Base-by-base conservation (phyloP, 2,329 filamentous ascomycete species). In the Endocalyx cinctus region DNA sequence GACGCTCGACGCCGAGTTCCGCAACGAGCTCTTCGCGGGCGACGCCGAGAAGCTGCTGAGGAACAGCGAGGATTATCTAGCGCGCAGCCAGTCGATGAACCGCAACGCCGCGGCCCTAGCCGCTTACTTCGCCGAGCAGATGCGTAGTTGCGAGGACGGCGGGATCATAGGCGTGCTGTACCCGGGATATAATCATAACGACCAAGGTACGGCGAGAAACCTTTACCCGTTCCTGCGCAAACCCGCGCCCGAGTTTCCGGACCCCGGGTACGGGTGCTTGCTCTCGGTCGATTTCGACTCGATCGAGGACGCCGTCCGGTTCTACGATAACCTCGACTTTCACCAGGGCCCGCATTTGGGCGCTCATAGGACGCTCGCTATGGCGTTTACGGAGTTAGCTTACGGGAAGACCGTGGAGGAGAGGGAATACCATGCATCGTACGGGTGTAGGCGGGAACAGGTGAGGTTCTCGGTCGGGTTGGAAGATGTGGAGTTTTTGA, bases 211-310 rank as follows among this genome's bases (percentile, higher is more conserved):
- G n/a, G n/a, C n/a, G n/a, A n/a, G n/a, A n/a, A 16, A 48, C 29
- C 41, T 48, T 8, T 5, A 18, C 35, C 18, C 34, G 4, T 52
- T 63, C 41, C 48, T 62, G 44, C 58, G 66, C 4, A 54, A 36
- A 4, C 33, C 57, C 39, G 60, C 69, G 0, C 27, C 54, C 0
- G 70, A 73, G 2, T 66, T 76, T 35, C 61, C 57, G 5, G 45
- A 49, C 1, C 70, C 72, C 0, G 74, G 74, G 0, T 73, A 75
- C 45, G 74, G 74, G 3, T 76, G 70, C 43, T 64, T 79, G 2
- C 49, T 79, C 11, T 69, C 57, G 7, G 54, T 78, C 17, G 68
- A 76, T 27, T 70, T 79, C 29, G 53, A 58, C 10, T 57, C 46
- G n/a, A 38, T 66, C 0, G 57, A 57, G 5, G 38, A 55, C 0